A percentile compares a stretch with the other conserved stretches of the same genome.
These are phyloP conservation scores for Zelopaecilomyces penicillatus DNA, from an alignment of 2,329 filamentous ascomycete genomes.

Conservation along the genomic window DNA sequence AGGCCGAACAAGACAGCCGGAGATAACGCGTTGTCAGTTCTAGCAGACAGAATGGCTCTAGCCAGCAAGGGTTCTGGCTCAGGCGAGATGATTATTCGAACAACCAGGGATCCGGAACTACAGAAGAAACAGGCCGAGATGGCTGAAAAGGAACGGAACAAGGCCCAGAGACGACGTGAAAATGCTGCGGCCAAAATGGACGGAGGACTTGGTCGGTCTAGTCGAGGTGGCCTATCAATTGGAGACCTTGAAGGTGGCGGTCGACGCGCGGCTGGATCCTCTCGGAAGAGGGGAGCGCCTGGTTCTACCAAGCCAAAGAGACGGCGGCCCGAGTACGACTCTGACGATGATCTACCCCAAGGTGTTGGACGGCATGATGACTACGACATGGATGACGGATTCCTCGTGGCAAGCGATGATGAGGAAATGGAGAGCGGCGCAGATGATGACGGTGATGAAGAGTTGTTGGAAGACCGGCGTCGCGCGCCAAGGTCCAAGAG, in stretches of 20 bases:
- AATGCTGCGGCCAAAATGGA: conserved; percentile 58
- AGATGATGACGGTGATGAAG: conserved; percentile 58
- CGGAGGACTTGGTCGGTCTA: conserved; percentile 43
- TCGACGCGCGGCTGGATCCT: conserved; percentile 37
- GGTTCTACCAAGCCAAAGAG: conserved; percentile 44
- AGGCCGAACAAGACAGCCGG: conserved; percentile 58
- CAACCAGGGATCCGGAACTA: conserved; percentile 66
- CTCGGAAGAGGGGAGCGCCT: conserved; percentile 45
- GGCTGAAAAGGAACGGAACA: conserved; percentile 65
- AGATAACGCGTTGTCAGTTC: conserved; percentile 61
- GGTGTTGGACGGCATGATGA: conserved; percentile 58
- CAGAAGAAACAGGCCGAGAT: conserved; percentile 65
- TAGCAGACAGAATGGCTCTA: conserved; percentile 59
- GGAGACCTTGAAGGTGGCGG: conserved; percentile 57
- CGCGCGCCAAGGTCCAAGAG: conserved; percentile 41
- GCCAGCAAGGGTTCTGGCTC: conserved; percentile 48
- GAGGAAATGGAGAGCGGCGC: conserved; percentile 55
- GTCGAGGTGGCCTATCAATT: conserved; percentile 53
- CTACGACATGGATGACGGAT: conserved; percentile 73
- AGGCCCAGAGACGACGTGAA: conserved; percentile 57
- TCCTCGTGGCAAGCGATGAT: conserved; percentile 67
- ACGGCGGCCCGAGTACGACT: conserved; percentile 60
- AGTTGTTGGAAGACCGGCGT: conserved; percentile 45
- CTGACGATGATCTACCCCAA: conserved; percentile 62
- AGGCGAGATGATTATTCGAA: conserved; percentile 59